Base-by-base conservation (phyloP, 1,284 basidiomycete genomes). In the Ceratobasidium sp. region DNA sequence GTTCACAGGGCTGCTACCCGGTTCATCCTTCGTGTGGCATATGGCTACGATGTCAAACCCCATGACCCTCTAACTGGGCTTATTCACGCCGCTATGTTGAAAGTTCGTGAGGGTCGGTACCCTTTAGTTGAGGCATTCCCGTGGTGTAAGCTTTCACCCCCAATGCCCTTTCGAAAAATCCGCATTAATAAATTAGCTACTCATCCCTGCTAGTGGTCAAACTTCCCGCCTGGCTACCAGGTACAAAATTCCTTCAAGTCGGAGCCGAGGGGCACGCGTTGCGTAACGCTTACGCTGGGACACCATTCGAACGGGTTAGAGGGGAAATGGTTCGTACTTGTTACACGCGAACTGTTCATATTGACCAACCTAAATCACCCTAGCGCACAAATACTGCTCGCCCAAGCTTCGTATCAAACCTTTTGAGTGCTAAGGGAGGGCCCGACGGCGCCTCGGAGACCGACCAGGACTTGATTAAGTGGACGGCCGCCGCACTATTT, bases 41-140 rank as follows among this genome's bases (percentile, higher is more conserved):
- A 80, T 33, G 80, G 80, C 6, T 77, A 80, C 39, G 60, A 77
- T 6, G 70, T 80, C 51, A 77, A 80, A 46, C 69, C 79, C n/a
- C 70, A 78, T 55, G 78, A 79, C 56, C 70, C 72, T 1, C 53
- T 80, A 42, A 66, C 77, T 5, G 69, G 42, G n/a, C 69, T 79
- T 26, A 78, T 73, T 61, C 76, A 67, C 12, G 61, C 72, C 15
- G 72, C 72, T 10, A 75, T 75, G 72, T 53, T 75, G 61, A 75
- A 75, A 46, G 46, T 75, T 18, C 72, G 72, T 9, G 72, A 75
- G 28, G 72, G 72, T 13, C 42, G 60, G 46, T 75, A 75, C 23
- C 72, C 72, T 5, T 12, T 78, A 10, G 79, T 81, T 28, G 79
- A 81, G 46, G 44, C 71, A 26, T 66, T 81, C 44, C 80, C 79